Evolutionary conservation across 805 yeast genomes (phyloP).

Genomic region (Metschnikowia lachancei): DNA sequence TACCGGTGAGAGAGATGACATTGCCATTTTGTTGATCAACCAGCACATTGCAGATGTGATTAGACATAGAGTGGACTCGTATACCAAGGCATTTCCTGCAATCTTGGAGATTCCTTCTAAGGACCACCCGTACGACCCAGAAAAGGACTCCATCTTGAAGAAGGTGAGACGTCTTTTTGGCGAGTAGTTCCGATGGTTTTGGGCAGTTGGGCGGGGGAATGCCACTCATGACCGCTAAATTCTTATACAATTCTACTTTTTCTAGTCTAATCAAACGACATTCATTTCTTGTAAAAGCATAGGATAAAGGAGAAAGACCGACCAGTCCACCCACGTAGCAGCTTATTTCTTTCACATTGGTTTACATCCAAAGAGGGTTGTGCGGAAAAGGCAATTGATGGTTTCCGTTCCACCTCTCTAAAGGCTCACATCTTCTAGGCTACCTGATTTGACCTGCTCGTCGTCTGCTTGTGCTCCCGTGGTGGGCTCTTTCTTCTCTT

Average conservation of each 20-base stretch:
- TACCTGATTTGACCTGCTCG: conserved; percentile 1
- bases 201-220: no score
- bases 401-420: no score
- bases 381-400: no score
- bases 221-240: not conserved
- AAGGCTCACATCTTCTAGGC: conserved; percentile 8
- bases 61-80: conserved; percentile 76
- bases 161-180: conserved; percentile 95
- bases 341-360: no score
- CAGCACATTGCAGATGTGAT: conserved; percentile 93
- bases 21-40: conserved; percentile 88
- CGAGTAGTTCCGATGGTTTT: no score
- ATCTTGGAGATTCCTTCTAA: conserved; percentile 95
- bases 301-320: no score
- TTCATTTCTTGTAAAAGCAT: conserved; percentile 2
- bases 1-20: conserved; percentile 74
- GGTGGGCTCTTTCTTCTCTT: conserved; percentile 3
- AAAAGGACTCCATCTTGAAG: conserved; percentile 91
- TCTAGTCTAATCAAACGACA: conserved; percentile 15
- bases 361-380: no score
- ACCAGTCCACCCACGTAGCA: no score
- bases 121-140: conserved; percentile 98
- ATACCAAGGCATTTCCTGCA: conserved; percentile 92
- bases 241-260: conserved; percentile 14
- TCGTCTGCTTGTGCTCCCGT: conserved; percentile 6